phyloP scores from a whole-genome alignment of 495 filamentous ascomycete species.

The Penicillium maclennaniae region DNA sequence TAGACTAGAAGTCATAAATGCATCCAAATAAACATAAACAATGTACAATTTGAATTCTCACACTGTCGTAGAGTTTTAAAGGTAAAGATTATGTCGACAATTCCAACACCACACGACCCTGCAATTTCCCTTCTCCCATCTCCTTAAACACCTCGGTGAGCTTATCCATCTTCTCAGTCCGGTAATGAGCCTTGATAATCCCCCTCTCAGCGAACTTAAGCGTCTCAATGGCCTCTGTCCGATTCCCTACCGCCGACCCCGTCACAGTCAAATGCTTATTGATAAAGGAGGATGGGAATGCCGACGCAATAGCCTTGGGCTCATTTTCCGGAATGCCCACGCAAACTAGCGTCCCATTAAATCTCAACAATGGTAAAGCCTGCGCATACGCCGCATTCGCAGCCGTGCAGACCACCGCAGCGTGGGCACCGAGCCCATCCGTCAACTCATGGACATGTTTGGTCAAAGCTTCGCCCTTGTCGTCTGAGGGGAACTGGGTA shows the following conservation, averaged over 20 bases:
- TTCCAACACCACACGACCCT: slow-evolving; percentile 59
- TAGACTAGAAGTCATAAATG: background rate
- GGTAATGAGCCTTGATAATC: slow-evolving; percentile 56
- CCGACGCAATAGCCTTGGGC: slow-evolving; percentile 52
- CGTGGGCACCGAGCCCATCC: slow-evolving; percentile 59
- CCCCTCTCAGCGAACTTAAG: slow-evolving; percentile 61
- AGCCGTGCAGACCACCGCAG: slow-evolving; percentile 62
- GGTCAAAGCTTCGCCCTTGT: slow-evolving; percentile 42
- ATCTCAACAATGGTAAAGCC: slow-evolving; percentile 54
- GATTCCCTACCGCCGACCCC: slow-evolving; percentile 60
- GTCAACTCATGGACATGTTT: slow-evolving; percentile 57
- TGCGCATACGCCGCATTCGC: slow-evolving; percentile 63
- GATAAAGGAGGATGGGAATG: slow-evolving; percentile 50
- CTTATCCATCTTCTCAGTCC: slow-evolving; percentile 57
- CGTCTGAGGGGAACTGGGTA: slow-evolving; percentile 50
- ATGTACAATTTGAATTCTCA: background rate
- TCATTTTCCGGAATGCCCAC: slow-evolving; percentile 66
- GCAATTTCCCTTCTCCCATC: slow-evolving; percentile 54
- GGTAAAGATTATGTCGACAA: no score
- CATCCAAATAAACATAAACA: background rate
- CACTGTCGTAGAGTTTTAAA: no score
- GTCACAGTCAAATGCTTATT: slow-evolving; percentile 53
- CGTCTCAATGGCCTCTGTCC: slow-evolving; percentile 62
- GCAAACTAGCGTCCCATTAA: slow-evolving; percentile 61
- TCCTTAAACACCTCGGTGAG: slow-evolving; percentile 59